Percentiles rank a stretch among this genome's conserved stretches.
phyloP scores from a whole-genome alignment of 2,329 filamentous ascomycete species.

The Trichoderma oligosporum region DNA sequence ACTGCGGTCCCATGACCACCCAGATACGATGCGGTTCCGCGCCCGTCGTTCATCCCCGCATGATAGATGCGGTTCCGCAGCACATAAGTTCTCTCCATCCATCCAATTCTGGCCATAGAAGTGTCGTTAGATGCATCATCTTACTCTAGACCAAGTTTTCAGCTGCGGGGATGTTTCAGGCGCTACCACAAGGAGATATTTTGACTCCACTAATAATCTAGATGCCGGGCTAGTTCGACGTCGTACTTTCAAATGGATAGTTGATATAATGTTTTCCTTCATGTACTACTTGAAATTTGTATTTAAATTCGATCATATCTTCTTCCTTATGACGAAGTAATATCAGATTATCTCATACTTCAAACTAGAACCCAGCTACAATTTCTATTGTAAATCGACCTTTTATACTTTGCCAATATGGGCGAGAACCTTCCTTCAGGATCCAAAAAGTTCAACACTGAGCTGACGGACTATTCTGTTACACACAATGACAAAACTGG shows the following conservation, averaged over 20 bases:
- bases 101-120: neutral
- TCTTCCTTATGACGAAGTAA: too few relatives aligned
- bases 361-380: neutral
- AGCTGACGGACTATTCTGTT: slow-evolving; percentile 38
- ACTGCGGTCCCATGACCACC: neutral
- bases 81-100: neutral
- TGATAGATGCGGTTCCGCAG: neutral
- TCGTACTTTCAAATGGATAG: neutral
- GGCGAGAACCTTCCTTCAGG: neutral
- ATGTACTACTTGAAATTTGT: neutral
- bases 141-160: neutral
- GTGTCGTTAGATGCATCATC: neutral
- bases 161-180: neutral
- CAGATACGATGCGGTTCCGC: neutral
- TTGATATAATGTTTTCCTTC: neutral
- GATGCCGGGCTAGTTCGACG: neutral
- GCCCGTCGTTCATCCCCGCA: neutral
- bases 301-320: neutral
- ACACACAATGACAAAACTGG: slow-evolving; percentile 32
- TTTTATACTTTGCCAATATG: neutral
- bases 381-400: neutral
- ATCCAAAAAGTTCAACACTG: slow-evolving; percentile 40
- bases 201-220: neutral
- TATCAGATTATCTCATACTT: neutral
- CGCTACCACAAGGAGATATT: too few relatives aligned